Base-by-base conservation (phyloP, 257 asterid species). In the Nicotiana paniculata region DNA sequence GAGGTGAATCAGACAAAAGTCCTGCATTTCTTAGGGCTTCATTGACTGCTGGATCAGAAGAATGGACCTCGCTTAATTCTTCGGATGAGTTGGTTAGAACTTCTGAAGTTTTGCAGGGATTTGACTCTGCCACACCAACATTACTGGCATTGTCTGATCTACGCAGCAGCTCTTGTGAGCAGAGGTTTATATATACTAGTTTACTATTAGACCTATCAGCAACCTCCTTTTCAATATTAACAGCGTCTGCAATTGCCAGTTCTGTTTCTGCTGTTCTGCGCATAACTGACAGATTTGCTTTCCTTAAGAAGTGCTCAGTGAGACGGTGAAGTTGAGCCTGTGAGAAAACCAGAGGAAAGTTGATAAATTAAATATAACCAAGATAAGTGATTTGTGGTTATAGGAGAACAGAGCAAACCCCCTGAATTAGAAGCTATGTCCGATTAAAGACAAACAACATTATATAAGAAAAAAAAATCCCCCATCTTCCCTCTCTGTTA, bases 281-380 rank as follows among this genome's bases (percentile, higher is more conserved):
- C 75, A 89, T 87, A 43, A 83, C 85, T 37, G 90, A 81, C 66
- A 90, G 84, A 85, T 94, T 92, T 83, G 94, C 89, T 86, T 90
- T 94, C 88, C 89, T 90, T 87, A 96, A 85, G 83, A 96, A 88
- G 91, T 91, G 95, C 89, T 96, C 99, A 0, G 97, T 83, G 69
- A 96, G 88, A 87, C 97, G 98, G 92, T 94, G 87, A 86, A 96
- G 97, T 89, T 96, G 99, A 86, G 91, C 93, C 99, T 96, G 90
- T 78, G 81, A 5, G 77, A 65, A 80, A 43, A 64, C 5, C 1
- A 75, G 63, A 15, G 28, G 46, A 15, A 16, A 8, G 9, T 72
- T 75, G 46, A 51, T 51, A 75, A 75, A 75, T 51, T n/a, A 51
- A 28, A 72, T 24, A 48, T 13, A 28, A 75, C 80, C 62, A 51